A percentile compares a stretch with the other conserved stretches of the same genome.
Conservation (phyloP, 2,329 filamentous ascomycete species). For the Periconia sp. region DNA sequence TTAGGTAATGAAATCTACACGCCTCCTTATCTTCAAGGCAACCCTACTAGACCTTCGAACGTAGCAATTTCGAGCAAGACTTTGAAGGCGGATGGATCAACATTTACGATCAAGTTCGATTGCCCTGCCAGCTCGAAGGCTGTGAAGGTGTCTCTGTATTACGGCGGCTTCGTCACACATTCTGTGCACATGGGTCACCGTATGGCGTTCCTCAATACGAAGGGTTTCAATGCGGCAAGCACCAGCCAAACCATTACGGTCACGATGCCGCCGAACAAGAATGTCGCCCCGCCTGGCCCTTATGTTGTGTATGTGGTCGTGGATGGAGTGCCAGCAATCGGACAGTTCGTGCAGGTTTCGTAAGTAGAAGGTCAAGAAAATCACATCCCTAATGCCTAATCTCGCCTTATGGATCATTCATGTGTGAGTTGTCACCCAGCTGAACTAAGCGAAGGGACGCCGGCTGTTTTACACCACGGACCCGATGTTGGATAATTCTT, state of each 20-base stretch:
- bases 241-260: constrained; percentile 57
- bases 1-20: constrained; percentile 68
- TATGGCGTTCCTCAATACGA: constrained; percentile 60
- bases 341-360: constrained; percentile 57
- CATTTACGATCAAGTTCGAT: constrained; percentile 57
- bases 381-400: too few species aligned
- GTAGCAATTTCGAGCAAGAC: constrained; percentile 53
- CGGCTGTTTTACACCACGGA: not conserved
- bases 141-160: constrained; percentile 61
- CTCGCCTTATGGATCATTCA: too few species aligned
- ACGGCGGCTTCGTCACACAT: constrained; percentile 67
- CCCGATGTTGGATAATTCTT: not conserved
- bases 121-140: constrained; percentile 49
- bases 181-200: constrained; percentile 67
- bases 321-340: constrained; percentile 61
- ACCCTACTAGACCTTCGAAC: constrained; percentile 58
- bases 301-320: constrained; percentile 66
- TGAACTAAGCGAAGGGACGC: constrained; percentile 1
- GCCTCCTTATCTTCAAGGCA: constrained; percentile 64
- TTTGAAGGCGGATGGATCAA: constrained; percentile 52
- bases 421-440: not conserved
- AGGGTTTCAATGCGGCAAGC: constrained; percentile 53
- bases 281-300: constrained; percentile 63
- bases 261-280: constrained; percentile 61
- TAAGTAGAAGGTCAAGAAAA: too few species aligned